Conservation (phyloP, 1,284 basidiomycete genomes). For the Singerocomus inundabilis region DNA sequence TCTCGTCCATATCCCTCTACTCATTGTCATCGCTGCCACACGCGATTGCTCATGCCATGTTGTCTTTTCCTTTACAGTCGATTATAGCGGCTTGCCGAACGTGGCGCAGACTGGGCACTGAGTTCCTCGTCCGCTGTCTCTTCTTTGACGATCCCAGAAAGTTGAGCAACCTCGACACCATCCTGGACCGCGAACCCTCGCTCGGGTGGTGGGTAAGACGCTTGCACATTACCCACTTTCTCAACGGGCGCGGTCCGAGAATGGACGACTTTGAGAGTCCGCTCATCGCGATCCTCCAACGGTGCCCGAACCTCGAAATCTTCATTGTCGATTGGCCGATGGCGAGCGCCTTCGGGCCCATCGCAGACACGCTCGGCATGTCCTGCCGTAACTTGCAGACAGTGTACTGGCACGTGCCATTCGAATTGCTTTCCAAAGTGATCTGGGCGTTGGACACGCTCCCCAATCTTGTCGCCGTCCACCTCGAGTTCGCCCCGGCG, state of each 20-base stretch:
- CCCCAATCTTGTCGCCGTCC: conserved; percentile 49
- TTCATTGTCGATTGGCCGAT: conserved; percentile 66
- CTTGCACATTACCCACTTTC: conserved; percentile 58
- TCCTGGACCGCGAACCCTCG: conserved; percentile 48
- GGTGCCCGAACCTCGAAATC: conserved; percentile 67
- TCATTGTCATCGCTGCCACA: neutral
- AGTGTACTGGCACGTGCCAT: conserved; percentile 57
- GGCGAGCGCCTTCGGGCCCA: conserved; percentile 50
- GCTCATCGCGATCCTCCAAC: conserved; percentile 52
- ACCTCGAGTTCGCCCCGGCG: conserved; percentile 48
- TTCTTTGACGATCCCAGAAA: conserved; percentile 58
- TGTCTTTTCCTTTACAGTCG: conserved; percentile 40
- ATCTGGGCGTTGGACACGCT: conserved; percentile 66
- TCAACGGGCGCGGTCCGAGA: conserved; percentile 32
- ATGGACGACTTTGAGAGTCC: conserved; percentile 34
- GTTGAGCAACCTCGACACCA: conserved; percentile 44
- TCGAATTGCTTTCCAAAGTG: conserved; percentile 53
- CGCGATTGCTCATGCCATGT: neutral
- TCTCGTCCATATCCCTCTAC: conserved; percentile 21
- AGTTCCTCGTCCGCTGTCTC: conserved; percentile 63
- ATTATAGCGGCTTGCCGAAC: conserved; percentile 60
- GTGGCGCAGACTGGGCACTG: conserved; percentile 53
- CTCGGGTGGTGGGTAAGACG: conserved; percentile 66
- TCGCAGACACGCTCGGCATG: conserved; percentile 59
- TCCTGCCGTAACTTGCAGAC: conserved; percentile 52